Conservation (phyloP, 352 stramenopile genomes). For the Phytophthora syringae region DNA sequence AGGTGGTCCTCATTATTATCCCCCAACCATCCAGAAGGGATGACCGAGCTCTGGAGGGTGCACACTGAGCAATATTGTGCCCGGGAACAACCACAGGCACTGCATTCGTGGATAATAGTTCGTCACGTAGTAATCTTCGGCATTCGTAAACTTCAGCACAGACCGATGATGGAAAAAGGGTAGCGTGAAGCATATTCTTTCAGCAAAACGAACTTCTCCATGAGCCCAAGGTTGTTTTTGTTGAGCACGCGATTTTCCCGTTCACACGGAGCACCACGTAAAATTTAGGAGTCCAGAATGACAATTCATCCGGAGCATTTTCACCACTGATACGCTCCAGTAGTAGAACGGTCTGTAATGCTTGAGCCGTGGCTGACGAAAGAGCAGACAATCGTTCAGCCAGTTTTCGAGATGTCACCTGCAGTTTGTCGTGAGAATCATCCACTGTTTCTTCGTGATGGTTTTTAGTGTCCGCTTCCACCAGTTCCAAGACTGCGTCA, state of each 20-base stretch:
- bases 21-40: constrained; percentile 10
- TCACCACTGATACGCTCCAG: constrained; percentile 14
- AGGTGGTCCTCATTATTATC: constrained; percentile 6
- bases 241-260: constrained; percentile 44
- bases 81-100: constrained; percentile 64
- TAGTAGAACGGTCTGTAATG: constrained; percentile 27
- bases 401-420: constrained; percentile 21
- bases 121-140: constrained; percentile 37
- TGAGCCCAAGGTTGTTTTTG: constrained; percentile 29
- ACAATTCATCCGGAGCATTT: background rate
- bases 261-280: constrained; percentile 54
- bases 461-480: constrained; percentile 17
- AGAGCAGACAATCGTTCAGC: constrained; percentile 21
- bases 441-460: constrained; percentile 12
- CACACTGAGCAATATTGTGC: constrained; percentile 23
- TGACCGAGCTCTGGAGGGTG: constrained; percentile 2
- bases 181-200: constrained; percentile 54
- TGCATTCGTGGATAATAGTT: constrained; percentile 53
- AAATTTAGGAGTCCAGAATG: constrained; percentile 37
- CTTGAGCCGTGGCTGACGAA: constrained; percentile 8
- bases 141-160: constrained; percentile 58
- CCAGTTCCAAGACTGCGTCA: constrained; percentile 51
- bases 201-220: constrained; percentile 53
- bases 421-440: constrained; percentile 9
- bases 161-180: constrained; percentile 55